Evolutionary conservation across 345 rosid genomes (phyloP).

Genomic region (Psidium friedrichsthalianum): DNA sequence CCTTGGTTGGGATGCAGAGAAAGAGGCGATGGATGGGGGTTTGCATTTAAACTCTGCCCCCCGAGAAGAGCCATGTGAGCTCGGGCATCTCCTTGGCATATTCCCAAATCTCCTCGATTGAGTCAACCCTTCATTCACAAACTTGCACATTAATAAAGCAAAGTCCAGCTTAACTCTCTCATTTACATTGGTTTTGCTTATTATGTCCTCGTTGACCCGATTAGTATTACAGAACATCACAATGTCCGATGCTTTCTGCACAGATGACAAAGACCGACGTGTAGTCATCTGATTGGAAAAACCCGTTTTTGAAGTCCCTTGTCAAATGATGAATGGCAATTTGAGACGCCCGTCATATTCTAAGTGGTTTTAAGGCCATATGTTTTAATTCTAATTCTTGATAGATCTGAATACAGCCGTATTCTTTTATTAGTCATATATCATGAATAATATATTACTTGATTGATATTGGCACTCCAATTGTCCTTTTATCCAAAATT

Average conservation of each 20-base stretch:
- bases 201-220: background rate
- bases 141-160: background rate
- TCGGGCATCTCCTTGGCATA: background rate
- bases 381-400: background rate
- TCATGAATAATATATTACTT: background rate
- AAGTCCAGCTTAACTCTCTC: background rate
- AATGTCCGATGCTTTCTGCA: background rate
- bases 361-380: background rate
- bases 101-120: background rate
- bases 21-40: too few species aligned
- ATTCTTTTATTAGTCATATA: background rate
- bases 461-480: background rate
- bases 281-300: background rate
- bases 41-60: background rate
- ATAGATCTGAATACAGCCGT: background rate
- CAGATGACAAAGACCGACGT: background rate
- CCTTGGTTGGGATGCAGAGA: too few species aligned
- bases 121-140: background rate
- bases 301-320: background rate
- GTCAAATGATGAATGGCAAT: background rate
- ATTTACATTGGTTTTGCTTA: background rate
- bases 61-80: background rate
- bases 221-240: background rate
- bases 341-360: background rate
- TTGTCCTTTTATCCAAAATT: background rate